These are phyloP conservation scores for Tuctoria greenei DNA, from an alignment of 176 grass and related monocot species.

Conservation along the genomic window DNA sequence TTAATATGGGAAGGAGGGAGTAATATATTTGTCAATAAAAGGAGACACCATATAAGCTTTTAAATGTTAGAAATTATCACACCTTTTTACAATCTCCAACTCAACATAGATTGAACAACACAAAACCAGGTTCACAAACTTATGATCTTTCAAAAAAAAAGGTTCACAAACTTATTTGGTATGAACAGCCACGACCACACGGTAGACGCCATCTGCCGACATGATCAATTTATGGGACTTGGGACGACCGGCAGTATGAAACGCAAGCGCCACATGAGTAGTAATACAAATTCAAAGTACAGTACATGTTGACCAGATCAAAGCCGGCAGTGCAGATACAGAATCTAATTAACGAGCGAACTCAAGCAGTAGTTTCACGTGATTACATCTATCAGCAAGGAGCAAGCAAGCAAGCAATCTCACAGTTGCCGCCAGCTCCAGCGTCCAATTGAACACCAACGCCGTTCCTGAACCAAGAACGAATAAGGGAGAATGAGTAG, in stretches of 20 bases:
- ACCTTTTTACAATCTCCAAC: neutral
- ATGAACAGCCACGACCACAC: conserved; percentile 11
- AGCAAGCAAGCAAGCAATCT: conserved; percentile 21
- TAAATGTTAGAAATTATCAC: too few relatives aligned
- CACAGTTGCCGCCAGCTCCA: neutral
- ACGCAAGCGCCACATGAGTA: neutral
- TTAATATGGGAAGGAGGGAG: too few relatives aligned
- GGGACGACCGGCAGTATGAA: conserved; percentile 13
- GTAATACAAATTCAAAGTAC: neutral
- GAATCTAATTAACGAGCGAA: conserved; percentile 16
- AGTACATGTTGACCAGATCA: conserved; percentile 23
- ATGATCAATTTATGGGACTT: conserved; percentile 14
- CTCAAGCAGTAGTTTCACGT: neutral
- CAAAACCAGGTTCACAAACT: conserved; percentile 3
- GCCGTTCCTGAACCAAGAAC: conserved; percentile 27
- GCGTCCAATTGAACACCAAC: neutral
- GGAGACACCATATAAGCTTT: too few relatives aligned
- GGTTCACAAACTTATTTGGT: conserved; percentile 26
- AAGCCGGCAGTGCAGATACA: conserved; percentile 13
- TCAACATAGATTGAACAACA: neutral
- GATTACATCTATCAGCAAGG: neutral
- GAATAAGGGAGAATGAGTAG: neutral
- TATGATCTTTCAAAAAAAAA: too few relatives aligned
- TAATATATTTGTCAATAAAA: too few relatives aligned
- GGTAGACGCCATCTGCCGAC: conserved; percentile 11